phyloP scores from a whole-genome alignment of 139 green algal genomes.

The Tetratostichococcus sp. region DNA sequence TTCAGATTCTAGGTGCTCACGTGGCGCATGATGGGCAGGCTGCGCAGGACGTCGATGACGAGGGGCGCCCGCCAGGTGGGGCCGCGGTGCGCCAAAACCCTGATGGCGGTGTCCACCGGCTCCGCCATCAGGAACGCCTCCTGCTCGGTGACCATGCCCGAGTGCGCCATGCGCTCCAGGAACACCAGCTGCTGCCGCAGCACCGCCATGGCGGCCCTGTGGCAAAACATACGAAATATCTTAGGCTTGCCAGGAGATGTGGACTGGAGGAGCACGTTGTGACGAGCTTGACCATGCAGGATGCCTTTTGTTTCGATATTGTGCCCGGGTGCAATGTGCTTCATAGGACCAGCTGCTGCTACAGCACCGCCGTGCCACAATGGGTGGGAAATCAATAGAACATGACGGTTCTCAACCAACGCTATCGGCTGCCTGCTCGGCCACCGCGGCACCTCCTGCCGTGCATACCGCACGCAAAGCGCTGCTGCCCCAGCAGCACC shows the following conservation, averaged over 20 bases:
- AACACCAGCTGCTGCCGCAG: constrained; percentile 75
- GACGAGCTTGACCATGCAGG: too few species aligned
- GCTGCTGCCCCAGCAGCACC: too few species aligned
- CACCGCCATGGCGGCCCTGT: constrained; percentile 67
- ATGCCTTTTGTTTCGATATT: too few species aligned
- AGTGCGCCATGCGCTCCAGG: constrained; percentile 59
- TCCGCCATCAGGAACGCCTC: constrained; percentile 35
- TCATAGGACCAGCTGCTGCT: constrained; percentile 69
- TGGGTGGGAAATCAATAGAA: background rate
- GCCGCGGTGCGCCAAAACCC: constrained; percentile 33
- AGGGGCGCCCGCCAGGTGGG: constrained; percentile 56
- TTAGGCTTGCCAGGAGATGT: too few species aligned
- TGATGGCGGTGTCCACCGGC: constrained; percentile 16
- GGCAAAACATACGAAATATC: background rate
- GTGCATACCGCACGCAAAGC: too few species aligned
- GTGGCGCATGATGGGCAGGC: constrained; percentile 61
- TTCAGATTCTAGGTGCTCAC: background rate
- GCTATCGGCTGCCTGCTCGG: too few species aligned
- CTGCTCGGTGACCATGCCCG: constrained; percentile 67
- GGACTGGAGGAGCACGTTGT: too few species aligned
- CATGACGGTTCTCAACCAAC: too few species aligned
- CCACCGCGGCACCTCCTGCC: too few species aligned
- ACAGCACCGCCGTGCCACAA: constrained; percentile 71
- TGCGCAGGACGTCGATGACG: constrained; percentile 44
- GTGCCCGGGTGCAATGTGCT: constrained; percentile 34